Base-by-base conservation (phyloP, 768 basidiomycete species). In the Chalciporus pseudorubinellus region DNA sequence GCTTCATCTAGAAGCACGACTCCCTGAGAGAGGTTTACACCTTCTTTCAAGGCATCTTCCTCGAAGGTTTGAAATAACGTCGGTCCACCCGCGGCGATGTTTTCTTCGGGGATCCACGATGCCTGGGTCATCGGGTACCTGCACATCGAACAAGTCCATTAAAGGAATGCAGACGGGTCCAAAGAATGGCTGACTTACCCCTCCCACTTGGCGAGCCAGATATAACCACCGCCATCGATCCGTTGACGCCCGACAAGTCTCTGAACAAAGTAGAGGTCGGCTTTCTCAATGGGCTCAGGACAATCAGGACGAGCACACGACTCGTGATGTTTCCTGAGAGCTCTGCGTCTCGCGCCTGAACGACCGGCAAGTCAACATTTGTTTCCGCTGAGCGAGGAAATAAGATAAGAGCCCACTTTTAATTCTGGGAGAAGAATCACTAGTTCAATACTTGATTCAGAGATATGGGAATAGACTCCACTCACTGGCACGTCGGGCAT, bases 401-500 rank as follows among this genome's bases (percentile, higher is more conserved):
- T 2, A 36, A 21, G 18, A 24, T 20, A n/a, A 16, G 3, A 6
- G 40, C 56, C 33, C 19, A 59, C 64, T 48, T 44, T 54, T 26
- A 36, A 3, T 46, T 8, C 66, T 68, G 33, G 22, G 4, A 3
- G 5, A 39, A 12, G 6, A 10, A 16, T 41, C 19, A 1, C 46
- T 19, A 10, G 13, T 26, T 59, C 24, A 53, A 24, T 13, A 29
- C 46, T 41, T 20, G 10, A 28, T 7, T 40, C 20, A 6, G 38
- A 24, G 14, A 6, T 3, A 39, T 19, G 9, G 6, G n/a, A 10
- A 5, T 3, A 33, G 31, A 24, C 34, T 6, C 4, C 3, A 59
- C 67, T 57, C 48, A 69, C 67, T 45, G 40, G 58, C 80, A 82
- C 8, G 68, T 59, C 13, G 77, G 80, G 53, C 80, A 82, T 14